Evolutionary conservation across 2,329 filamentous ascomycete genomes (phyloP), one percentile per base, ranked within the genome.

Genomic region (Elsinoe perseae): DNA sequence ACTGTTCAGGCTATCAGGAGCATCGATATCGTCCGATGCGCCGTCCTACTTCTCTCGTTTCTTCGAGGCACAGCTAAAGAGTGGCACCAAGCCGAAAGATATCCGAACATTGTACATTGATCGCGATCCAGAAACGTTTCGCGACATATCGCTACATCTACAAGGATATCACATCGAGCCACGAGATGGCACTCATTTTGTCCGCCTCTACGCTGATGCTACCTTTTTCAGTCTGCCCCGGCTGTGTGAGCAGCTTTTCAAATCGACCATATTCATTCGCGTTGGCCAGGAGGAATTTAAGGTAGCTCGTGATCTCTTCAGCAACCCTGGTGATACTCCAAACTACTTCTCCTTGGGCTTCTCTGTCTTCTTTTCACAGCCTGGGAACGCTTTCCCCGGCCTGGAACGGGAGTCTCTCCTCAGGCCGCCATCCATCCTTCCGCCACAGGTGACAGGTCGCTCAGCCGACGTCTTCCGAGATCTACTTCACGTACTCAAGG

Each of bases 31-130:
- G 56, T 86, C 83, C 61, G 84, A 87, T 80, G 92, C 90, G 66
- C 92, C 92, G 58, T 96, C 91, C 50, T 96, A 96, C 71, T 96
- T 97, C 73, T 95, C 92, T 18, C 86, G 89, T 64, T 96, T 93
- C 75, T 97, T 97, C 71, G 79, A 84, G 63, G 87, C 88, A 64
- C 91, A 96, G 72, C 72, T 96, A 38, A 79, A 81, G 57, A 73
- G 77, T 62, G 84, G 80, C 50, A 79, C 83, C 58, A 78, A 79
- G 56, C 77, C 82, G 56, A 71, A 72, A 40, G 75, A 73, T 54
- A 72, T 95, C 58, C 84, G 86, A 62, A 95, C 92, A 0, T 77
- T 97, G 5, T 96, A 96, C 72, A 96, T 97, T 66, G 92, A 97
- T 70, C 86, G 92, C 59, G 92, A 97, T 70, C 91, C 92, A 0